Evolutionary conservation across 352 stramenopile genomes (phyloP).

Genomic region (Pythium apleroticum): DNA sequence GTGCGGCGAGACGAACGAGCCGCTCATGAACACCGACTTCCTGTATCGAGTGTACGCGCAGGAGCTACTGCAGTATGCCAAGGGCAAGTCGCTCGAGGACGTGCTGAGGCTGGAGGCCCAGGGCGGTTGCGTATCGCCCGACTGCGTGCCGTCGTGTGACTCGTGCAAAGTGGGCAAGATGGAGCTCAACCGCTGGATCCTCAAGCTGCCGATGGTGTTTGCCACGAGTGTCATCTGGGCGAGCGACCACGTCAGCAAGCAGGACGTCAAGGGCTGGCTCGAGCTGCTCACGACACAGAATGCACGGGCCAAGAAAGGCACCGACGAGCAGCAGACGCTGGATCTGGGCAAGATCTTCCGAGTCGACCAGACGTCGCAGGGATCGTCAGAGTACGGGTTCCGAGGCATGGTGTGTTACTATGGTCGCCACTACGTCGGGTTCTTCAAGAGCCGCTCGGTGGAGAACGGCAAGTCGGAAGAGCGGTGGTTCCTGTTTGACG

Average conservation of each 20-base stretch:
- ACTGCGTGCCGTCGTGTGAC: conserved; percentile 40
- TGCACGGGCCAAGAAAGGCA: conserved; percentile 19
- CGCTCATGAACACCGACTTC: conserved; percentile 85
- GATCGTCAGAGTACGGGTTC: conserved; percentile 59
- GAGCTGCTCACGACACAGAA: conserved; percentile 61
- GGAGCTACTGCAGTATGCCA: conserved; percentile 45
- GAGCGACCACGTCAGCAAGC: conserved; percentile 62
- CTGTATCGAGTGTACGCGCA: conserved; percentile 82
- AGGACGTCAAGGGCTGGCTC: conserved; percentile 71
- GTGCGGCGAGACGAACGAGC: conserved; percentile 67
- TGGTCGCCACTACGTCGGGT: conserved; percentile 81
- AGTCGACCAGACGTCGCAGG: conserved; percentile 31
- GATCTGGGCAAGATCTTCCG: conserved; percentile 73
- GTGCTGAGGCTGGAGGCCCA: conserved; percentile 59
- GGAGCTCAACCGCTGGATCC: conserved; percentile 64
- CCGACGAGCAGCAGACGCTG: conserved; percentile 41
- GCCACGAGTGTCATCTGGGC: conserved; percentile 83
- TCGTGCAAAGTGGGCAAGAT: conserved; percentile 49
- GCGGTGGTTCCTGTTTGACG: conserved; percentile 83
- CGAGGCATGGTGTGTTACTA: conserved; percentile 87
- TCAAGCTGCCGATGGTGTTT: conserved; percentile 86
- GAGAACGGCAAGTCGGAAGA: conserved; percentile 53
- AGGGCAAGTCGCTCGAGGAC: conserved; percentile 49
- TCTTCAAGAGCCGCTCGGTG: conserved; percentile 72
- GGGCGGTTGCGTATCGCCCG: conserved; percentile 34